Base-by-base conservation (phyloP, 2,329 filamentous ascomycete genomes). In the Fusarium ambrosium region DNA sequence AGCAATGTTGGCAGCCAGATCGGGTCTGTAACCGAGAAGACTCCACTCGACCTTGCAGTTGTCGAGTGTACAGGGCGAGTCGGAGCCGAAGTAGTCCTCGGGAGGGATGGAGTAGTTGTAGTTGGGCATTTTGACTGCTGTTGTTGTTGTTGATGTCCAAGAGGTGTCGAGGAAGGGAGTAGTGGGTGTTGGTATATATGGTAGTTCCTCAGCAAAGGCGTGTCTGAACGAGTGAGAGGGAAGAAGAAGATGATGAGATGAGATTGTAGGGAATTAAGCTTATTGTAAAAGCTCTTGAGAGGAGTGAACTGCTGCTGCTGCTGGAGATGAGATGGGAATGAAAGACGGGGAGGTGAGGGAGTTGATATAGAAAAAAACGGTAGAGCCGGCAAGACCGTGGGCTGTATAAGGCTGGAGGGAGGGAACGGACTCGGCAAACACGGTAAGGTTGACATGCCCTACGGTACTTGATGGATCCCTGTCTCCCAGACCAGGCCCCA, bases 1-100 rank as follows among this genome's bases (percentile, higher is more conserved):
- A 56, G 85, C 69, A 55, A 84, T 81, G 77, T 92, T 92, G 68
- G 88, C 88, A 11, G 82, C 80, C 2, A 92, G 80, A 32, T 84
- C 84, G 32, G 91, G 87, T 36, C 85, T 83, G 80, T 92, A 92
- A 62, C 83, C 78, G 79, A 91, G 89, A 73, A 89, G 82, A 77
- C 84, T 87, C 78, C 78, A 83, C 64, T 87, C 83, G 43, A 87
- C 73, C 4, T 84, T 83, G 77, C 88, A 90, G 45, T 82, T 76
- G 13, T 85, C 85, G 34, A 89, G 82, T 18, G 83, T 86, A 79
- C 88, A 89, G 70, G 84, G 87, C 62, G 83, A 79, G 16, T 84
- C 70, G 32, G 85, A 79, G 22, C 88, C 87, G 63, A 88, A 89
- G 70, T 74, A 68, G 56, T 78, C 76, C 18, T 81, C 59, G 48